Evolutionary conservation across 2,329 filamentous ascomycete species (phyloP).

Genomic region (Aspergillus versicolor): DNA sequence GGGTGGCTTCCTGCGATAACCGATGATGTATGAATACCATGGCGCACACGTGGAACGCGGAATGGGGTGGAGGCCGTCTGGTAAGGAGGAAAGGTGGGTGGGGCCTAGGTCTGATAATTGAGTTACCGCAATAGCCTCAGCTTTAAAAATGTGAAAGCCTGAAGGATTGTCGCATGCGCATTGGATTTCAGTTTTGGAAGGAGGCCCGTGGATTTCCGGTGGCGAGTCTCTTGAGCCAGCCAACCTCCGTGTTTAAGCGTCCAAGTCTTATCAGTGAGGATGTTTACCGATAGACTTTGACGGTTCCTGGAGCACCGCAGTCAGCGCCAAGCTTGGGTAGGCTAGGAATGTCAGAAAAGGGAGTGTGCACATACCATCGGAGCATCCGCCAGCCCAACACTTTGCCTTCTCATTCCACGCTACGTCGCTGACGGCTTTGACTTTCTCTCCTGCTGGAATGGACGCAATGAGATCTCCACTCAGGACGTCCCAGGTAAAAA

Average conservation of each 20-base stretch:
- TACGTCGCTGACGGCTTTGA: slow-evolving; percentile 47
- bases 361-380: slow-evolving; percentile 35
- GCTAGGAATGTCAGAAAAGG: neutral
- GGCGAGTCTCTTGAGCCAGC: neutral
- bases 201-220: neutral
- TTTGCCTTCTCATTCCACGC: slow-evolving; percentile 45
- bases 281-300: slow-evolving; percentile 21
- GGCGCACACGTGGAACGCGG: neutral
- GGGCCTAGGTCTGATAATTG: neutral
- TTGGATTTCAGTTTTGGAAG: neutral
- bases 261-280: neutral
- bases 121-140: slow-evolving; percentile 3
- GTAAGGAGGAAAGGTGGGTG: neutral
- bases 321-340: slow-evolving; percentile 3
- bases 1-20: neutral
- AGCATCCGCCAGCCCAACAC: slow-evolving; percentile 43
- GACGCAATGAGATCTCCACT: slow-evolving; percentile 66
- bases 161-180: neutral
- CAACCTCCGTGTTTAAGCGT: neutral
- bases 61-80: neutral
- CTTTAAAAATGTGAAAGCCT: neutral
- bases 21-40: neutral
- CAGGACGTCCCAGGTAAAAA: slow-evolving; percentile 76
- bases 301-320: slow-evolving; percentile 14
- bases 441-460: slow-evolving; percentile 47